Evolutionary conservation across 2,329 filamentous ascomycete species (phyloP).

Genomic region (Fusarium drepaniforme): DNA sequence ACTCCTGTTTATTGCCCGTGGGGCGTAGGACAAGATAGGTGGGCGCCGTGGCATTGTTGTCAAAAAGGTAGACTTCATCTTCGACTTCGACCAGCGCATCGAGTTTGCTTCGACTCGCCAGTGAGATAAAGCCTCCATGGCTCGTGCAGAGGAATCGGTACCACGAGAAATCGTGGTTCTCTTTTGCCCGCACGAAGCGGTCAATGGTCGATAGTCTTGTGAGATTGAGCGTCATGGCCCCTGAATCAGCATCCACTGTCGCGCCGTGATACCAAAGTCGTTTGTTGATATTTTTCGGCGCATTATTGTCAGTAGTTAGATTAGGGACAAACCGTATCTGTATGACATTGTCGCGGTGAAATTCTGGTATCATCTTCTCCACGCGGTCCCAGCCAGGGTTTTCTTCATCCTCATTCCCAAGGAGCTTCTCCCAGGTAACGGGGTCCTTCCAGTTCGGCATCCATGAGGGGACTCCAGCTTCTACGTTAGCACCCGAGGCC

Average conservation of each 20-base stretch:
- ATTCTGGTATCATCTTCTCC: neutral
- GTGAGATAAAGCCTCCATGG: neutral
- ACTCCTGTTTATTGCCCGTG: neutral
- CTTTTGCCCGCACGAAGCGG: neutral
- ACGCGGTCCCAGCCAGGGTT: neutral
- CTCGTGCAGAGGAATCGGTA: neutral
- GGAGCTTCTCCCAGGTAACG: neutral
- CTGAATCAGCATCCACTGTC: neutral
- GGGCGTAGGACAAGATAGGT: neutral
- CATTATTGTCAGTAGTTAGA: neutral
- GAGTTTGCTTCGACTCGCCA: neutral
- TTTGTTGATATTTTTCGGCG: neutral
- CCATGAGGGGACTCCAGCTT: neutral
- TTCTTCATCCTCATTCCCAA: neutral
- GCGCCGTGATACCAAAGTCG: neutral
- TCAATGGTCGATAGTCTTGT: neutral
- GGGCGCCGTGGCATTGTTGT: neutral
- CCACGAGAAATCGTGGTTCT: neutral
- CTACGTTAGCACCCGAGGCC: neutral
- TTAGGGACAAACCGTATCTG: neutral
- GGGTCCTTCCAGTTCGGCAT: neutral
- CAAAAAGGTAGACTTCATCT: neutral
- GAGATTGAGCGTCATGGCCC: neutral
- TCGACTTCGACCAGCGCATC: neutral
- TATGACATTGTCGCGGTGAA: neutral